phyloP scores from a whole-genome alignment of 305 asterid genomes.

The Fraxinus albicans region DNA sequence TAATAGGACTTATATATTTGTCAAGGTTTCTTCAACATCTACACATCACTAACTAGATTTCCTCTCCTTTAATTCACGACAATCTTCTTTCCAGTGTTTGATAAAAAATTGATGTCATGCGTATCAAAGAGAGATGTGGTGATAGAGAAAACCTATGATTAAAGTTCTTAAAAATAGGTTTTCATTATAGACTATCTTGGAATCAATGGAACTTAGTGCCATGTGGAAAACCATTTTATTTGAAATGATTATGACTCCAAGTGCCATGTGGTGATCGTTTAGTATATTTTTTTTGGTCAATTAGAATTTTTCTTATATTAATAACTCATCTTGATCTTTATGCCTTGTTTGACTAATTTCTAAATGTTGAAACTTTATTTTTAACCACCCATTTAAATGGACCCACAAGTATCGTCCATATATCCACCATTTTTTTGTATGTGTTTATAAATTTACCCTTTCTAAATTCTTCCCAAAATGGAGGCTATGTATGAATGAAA shows the following conservation, averaged over 20 bases:
- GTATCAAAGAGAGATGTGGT: not conserved
- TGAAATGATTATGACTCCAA: not conserved
- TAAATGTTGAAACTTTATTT: not conserved
- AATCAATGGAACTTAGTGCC: not conserved
- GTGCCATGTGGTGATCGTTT: not conserved
- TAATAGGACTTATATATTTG: not conserved
- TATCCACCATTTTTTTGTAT: not conserved
- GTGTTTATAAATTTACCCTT: not conserved
- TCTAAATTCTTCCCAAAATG: not conserved
- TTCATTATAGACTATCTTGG: not conserved
- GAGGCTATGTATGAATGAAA: not conserved
- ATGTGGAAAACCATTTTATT: not conserved
- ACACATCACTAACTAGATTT: not conserved
- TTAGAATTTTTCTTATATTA: not conserved
- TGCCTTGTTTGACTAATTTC: not conserved
- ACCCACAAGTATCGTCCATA: not conserved
- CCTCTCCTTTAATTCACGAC: not conserved
- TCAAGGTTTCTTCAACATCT: not conserved
- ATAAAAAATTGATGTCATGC: not conserved
- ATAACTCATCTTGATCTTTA: not conserved
- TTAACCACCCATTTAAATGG: not conserved
- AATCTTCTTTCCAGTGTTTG: not conserved
- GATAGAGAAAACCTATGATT: not conserved
- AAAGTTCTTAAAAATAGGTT: not conserved
- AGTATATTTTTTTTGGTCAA: not conserved